Percentiles rank a stretch among this genome's conserved stretches.
Evolutionary conservation across 768 basidiomycete genomes (phyloP).

Genomic region (Termitomyces sp.): DNA sequence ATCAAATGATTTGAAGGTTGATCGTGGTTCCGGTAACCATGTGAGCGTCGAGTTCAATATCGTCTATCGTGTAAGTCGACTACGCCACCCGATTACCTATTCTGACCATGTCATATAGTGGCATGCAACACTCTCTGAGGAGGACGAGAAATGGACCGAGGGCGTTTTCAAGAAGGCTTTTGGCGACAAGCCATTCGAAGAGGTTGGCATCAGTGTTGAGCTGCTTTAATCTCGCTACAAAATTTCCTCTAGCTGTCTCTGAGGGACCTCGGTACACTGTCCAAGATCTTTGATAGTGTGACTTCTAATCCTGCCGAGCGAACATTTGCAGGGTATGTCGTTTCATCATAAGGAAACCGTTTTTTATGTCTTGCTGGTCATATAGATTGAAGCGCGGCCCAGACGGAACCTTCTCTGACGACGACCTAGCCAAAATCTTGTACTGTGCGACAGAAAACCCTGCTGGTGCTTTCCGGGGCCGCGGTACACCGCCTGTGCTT

Average conservation of each 20-base stretch:
- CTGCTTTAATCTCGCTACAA: background rate
- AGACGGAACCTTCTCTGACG: slow-evolving; percentile 46
- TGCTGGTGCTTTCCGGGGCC: slow-evolving; percentile 43
- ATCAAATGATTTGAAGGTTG: slow-evolving; percentile 24
- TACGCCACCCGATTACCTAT: background rate
- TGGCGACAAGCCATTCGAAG: slow-evolving; percentile 27
- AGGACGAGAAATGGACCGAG: slow-evolving; percentile 50
- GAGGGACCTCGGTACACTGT: slow-evolving; percentile 18
- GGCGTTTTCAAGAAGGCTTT: slow-evolving; percentile 35
- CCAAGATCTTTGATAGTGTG: slow-evolving; percentile 13
- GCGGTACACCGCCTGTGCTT: slow-evolving; percentile 40
- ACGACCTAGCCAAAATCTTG: slow-evolving; percentile 42
- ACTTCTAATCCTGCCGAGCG: slow-evolving; percentile 27
- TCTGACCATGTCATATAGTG: slow-evolving; percentile 27
- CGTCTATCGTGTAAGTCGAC: slow-evolving; percentile 32
- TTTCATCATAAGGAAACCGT: background rate
- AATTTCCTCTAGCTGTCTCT: slow-evolving; percentile 17
- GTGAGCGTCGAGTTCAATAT: slow-evolving; percentile 64
- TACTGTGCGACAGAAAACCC: slow-evolving; percentile 38
- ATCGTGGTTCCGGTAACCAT: slow-evolving; percentile 58
- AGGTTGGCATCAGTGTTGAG: slow-evolving; percentile 15
- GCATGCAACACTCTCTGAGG: slow-evolving; percentile 48
- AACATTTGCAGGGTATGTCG: slow-evolving; percentile 39
- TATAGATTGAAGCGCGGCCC: slow-evolving; percentile 37
- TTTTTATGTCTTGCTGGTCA: background rate